phyloP scores from a whole-genome alignment of 2,329 filamentous ascomycete species.

The Penicillium carneum region DNA sequence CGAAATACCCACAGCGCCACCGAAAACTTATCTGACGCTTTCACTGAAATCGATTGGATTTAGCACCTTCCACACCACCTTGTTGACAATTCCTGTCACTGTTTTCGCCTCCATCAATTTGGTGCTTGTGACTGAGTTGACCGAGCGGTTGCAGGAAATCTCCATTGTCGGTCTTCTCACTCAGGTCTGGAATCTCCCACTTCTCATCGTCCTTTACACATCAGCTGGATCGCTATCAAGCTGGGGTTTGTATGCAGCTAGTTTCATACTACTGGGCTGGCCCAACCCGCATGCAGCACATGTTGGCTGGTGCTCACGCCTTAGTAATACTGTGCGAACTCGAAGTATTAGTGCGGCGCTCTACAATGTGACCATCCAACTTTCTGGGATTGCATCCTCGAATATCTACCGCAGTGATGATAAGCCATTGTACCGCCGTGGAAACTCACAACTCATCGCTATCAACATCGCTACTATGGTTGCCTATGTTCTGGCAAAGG shows the following conservation, averaged over 20 bases:
- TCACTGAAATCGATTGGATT: conserved; percentile 25
- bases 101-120: conserved; percentile 53
- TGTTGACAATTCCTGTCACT: conserved; percentile 45
- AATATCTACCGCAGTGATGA: conserved; percentile 64
- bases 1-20: conserved; percentile 54
- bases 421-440: conserved; percentile 57
- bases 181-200: conserved; percentile 61
- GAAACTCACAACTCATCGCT: conserved; percentile 53
- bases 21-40: conserved; percentile 56
- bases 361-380: conserved; percentile 59
- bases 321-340: conserved; percentile 60
- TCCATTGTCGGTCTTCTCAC: conserved; percentile 56
- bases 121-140: conserved; percentile 37
- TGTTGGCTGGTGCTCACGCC: conserved; percentile 58
- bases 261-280: conserved; percentile 35
- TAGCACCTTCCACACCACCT: conserved; percentile 34
- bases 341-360: conserved; percentile 50
- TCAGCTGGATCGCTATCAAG: conserved; percentile 43
- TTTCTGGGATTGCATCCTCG: conserved; percentile 50
- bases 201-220: conserved; percentile 56
- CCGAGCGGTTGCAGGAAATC: conserved; percentile 52
- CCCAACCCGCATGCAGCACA: conserved; percentile 54
- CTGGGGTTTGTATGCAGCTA: conserved; percentile 55
- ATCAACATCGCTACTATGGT: conserved; percentile 59
- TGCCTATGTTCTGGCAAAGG: conserved; percentile 52